Percentiles rank a stretch among this genome's conserved stretches.
These are phyloP conservation scores for Paspalum notatum DNA, from an alignment of 176 grass and related monocot species.

Conservation along the genomic window DNA sequence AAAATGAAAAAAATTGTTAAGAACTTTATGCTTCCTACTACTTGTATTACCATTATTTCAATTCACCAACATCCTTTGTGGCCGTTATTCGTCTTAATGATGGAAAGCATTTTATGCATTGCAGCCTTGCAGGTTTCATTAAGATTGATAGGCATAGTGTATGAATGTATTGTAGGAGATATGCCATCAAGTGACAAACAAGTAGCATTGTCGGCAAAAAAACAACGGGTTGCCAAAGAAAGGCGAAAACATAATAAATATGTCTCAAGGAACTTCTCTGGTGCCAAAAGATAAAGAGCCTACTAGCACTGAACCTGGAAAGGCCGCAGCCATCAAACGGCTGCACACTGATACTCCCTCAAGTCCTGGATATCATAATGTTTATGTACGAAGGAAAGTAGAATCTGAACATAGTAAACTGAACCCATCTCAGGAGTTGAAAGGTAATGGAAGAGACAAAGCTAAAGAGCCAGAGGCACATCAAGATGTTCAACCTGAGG, in stretches of 20 bases:
- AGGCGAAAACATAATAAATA: slow-evolving; percentile 45
- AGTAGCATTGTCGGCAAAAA: slow-evolving; percentile 46
- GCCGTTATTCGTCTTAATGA: slow-evolving; percentile 26
- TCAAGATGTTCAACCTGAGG: slow-evolving; percentile 45
- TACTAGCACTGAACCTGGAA: slow-evolving; percentile 44
- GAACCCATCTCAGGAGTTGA: slow-evolving; percentile 52
- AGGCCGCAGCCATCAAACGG: slow-evolving; percentile 48
- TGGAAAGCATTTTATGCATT: slow-evolving; percentile 27
- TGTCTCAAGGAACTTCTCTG: slow-evolving; percentile 46
- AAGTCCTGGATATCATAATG: slow-evolving; percentile 64
- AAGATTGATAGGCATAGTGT: slow-evolving; percentile 13
- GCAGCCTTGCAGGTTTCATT: slow-evolving; percentile 22
- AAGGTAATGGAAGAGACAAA: slow-evolving; percentile 45
- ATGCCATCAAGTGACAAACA: slow-evolving; percentile 57
- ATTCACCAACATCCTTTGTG: slow-evolving; percentile 6
- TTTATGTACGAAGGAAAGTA: slow-evolving; percentile 77
- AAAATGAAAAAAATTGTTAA: not conserved
- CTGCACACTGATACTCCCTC: slow-evolving; percentile 48
- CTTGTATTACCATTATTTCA: not conserved
- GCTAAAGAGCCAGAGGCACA: slow-evolving; percentile 39
- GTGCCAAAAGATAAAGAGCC: slow-evolving; percentile 52
- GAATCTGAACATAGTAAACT: slow-evolving; percentile 68
- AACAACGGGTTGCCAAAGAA: slow-evolving; percentile 51
- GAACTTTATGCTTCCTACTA: not conserved
- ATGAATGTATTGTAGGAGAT: slow-evolving; percentile 12